These are phyloP conservation scores for Aureobasidium leucospermi DNA, from an alignment of 2,329 filamentous ascomycete genomes.

Conservation along the genomic window DNA sequence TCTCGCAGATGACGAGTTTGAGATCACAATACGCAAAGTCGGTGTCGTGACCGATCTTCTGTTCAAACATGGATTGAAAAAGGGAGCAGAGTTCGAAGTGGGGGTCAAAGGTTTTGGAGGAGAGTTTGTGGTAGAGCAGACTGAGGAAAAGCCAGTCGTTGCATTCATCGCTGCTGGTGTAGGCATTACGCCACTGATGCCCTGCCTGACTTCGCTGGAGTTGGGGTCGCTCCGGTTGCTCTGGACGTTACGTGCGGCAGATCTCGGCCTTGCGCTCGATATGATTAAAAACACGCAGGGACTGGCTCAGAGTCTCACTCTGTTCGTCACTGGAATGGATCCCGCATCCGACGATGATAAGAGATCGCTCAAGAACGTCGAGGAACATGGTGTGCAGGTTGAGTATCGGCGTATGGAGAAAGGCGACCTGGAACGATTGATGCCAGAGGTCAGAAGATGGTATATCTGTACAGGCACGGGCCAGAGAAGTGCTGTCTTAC, in stretches of 20 bases:
- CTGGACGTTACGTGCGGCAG: conserved; percentile 59
- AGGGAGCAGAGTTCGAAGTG: conserved; percentile 45
- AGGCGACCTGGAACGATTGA: conserved; percentile 36
- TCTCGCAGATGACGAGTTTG: conserved; percentile 45
- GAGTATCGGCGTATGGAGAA: conserved; percentile 40
- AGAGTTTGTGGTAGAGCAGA: conserved; percentile 39
- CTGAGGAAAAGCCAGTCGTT: conserved; percentile 30
- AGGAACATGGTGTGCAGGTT: conserved; percentile 27
- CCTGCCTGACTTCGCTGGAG: conserved; percentile 32
- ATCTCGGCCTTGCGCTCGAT: conserved; percentile 57
- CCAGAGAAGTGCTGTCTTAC: conserved; percentile 42
- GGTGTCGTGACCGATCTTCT: conserved; percentile 62
- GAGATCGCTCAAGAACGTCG: conserved; percentile 37
- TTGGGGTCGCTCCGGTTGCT: conserved; percentile 48
- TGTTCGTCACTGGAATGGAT: conserved; percentile 57
- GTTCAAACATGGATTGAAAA: conserved; percentile 35
- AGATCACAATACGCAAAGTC: conserved; percentile 64
- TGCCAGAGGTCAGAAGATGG: conserved; percentile 39
- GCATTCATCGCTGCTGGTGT: conserved; percentile 71
- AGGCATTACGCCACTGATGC: conserved; percentile 73
- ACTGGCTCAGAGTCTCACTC: conserved; percentile 44
- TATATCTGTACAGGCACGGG: conserved; percentile 52
- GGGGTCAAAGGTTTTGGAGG: conserved; percentile 69
- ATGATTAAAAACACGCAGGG: conserved; percentile 46
- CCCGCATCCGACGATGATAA: conserved; percentile 16